phyloP scores from a whole-genome alignment of 768 basidiomycete species.

The Mycena crocata region DNA sequence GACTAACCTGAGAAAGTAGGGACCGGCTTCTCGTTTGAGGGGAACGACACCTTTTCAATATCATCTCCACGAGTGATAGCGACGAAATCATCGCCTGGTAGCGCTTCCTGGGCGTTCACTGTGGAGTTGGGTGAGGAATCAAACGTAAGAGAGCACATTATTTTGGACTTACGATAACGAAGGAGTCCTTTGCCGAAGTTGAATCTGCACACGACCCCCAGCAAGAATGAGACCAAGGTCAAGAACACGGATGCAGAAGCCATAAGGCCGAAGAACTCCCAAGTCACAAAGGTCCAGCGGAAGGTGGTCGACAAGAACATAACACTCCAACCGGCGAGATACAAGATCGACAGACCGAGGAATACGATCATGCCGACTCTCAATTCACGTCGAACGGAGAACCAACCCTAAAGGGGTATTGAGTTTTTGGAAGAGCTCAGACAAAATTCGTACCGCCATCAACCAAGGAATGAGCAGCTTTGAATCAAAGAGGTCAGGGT shows the following conservation, averaged over 20 bases:
- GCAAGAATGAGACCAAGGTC: slow-evolving; percentile 62
- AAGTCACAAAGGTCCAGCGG: slow-evolving; percentile 80
- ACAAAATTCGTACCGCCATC: slow-evolving; percentile 54
- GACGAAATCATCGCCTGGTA: slow-evolving; percentile 57
- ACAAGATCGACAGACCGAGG: slow-evolving; percentile 67
- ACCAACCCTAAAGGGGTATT: slow-evolving; percentile 69
- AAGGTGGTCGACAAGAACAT: slow-evolving; percentile 82
- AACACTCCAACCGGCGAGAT: slow-evolving; percentile 75
- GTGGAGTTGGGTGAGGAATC: slow-evolving; percentile 29
- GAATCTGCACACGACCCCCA: slow-evolving; percentile 75
- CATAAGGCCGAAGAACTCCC: slow-evolving; percentile 81
- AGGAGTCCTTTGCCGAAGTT: slow-evolving; percentile 85
- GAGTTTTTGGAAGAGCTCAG: neutral
- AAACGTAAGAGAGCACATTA: neutral
- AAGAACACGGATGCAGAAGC: slow-evolving; percentile 68
- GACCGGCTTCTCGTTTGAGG: slow-evolving; percentile 61
- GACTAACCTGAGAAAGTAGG: slow-evolving; percentile 61
- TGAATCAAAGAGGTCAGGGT: neutral
- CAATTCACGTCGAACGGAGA: slow-evolving; percentile 75
- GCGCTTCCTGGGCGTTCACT: slow-evolving; percentile 69
- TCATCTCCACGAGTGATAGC: slow-evolving; percentile 45
- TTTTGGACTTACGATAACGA: slow-evolving; percentile 66
- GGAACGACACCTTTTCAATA: slow-evolving; percentile 73
- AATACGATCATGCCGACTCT: slow-evolving; percentile 71
- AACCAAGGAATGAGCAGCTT: slow-evolving; percentile 81